Evolutionary conservation across 2,329 filamentous ascomycete species (phyloP), one percentile per base, ranked within the genome.

Genomic region (Diplocarpon rosae): DNA sequence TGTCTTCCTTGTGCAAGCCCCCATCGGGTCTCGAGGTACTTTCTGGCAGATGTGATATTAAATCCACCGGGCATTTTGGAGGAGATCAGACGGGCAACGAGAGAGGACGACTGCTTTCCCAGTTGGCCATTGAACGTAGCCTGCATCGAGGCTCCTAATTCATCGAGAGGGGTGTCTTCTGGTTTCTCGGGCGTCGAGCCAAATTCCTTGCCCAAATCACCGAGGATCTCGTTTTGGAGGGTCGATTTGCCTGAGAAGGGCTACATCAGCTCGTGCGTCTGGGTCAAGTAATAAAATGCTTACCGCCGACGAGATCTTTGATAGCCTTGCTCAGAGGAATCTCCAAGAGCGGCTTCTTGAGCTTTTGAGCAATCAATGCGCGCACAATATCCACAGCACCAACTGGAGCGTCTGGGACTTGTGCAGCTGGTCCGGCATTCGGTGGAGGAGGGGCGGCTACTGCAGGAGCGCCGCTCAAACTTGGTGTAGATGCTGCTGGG

Each of bases 11-110:
- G 63, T 3, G 74, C 86, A 46, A 98, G 71, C 45, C 92, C 92
- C 88, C 90, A 98, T 65, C 87, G 78, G 13, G 85, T 87, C 69
- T 95, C 90, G 36, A 98, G 70, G 62, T 98, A 93, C 69, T 98
- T 98, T 60, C 92, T 79, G 37, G 93, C 86, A 11, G 87, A 76
- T 60, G 90, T 96, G 65, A 96, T 96, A 65, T 96, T 98, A 78
- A 98, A 98, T 51, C 92, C 92, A 70, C 90, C 92, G 38, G 92
- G 92, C 92, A 98, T 98, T 70, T 98, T 98, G 27, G 92, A 95
- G 1, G 92, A 96, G 35, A 98, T 92, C 63, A 98, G 72, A 56
- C 92, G 83, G 39, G 92, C 92, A 64, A 98, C 83, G 46, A 98
- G 76, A 2, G 89, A 93, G 43, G 85, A 83, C 0, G 92, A 94